A percentile compares a stretch with the other conserved stretches of the same genome.
Conservation (phyloP, 495 filamentous ascomycete species). For the Tuber melanosporum region DNA sequence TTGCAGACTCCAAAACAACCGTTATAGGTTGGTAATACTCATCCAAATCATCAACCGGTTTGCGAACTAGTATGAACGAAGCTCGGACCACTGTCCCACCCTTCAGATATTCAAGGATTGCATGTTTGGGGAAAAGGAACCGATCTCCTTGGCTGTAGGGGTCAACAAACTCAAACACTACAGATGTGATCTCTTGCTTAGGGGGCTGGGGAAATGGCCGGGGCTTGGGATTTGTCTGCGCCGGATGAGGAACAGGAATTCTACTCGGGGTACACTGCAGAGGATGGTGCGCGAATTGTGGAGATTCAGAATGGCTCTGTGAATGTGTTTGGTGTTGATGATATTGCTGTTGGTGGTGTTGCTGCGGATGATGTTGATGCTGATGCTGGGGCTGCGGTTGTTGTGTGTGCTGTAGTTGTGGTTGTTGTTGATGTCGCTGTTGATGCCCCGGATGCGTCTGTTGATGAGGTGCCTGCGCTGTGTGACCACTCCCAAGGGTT, state of each 20-base stretch:
- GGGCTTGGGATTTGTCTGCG: slow-evolving; percentile 42
- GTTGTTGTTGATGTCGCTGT: slow-evolving; percentile 26
- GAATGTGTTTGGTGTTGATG: slow-evolving; percentile 24
- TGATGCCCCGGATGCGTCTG: slow-evolving; percentile 21
- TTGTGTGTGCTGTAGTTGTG: slow-evolving; percentile 19
- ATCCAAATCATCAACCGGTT: slow-evolving; percentile 47
- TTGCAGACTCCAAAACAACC: slow-evolving; percentile 44
- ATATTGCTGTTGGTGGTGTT: slow-evolving; percentile 31
- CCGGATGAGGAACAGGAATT: slow-evolving; percentile 46
- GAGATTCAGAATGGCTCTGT: slow-evolving; percentile 11
- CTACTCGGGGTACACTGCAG: slow-evolving; percentile 19
- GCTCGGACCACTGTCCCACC: slow-evolving; percentile 51
- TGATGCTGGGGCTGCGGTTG: slow-evolving; percentile 19
- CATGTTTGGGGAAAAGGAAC: slow-evolving; percentile 80
- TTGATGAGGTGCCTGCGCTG: slow-evolving; percentile 19
- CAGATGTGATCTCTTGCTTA: slow-evolving; percentile 60
- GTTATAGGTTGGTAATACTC: slow-evolving; percentile 93
- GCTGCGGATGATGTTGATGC: slow-evolving; percentile 21
- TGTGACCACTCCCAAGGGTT: slow-evolving; percentile 7
- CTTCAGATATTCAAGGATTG: slow-evolving; percentile 65
- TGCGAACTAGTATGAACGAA: slow-evolving; percentile 61
- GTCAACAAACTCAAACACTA: slow-evolving; percentile 79
- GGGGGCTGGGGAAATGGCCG: slow-evolving; percentile 40
- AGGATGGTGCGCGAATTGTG: slow-evolving; percentile 21
- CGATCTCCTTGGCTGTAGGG: slow-evolving; percentile 71